These are phyloP conservation scores for Coemansia sp. DNA, from an alignment of 192 early-diverging fungal genomes.

Conservation along the genomic window DNA sequence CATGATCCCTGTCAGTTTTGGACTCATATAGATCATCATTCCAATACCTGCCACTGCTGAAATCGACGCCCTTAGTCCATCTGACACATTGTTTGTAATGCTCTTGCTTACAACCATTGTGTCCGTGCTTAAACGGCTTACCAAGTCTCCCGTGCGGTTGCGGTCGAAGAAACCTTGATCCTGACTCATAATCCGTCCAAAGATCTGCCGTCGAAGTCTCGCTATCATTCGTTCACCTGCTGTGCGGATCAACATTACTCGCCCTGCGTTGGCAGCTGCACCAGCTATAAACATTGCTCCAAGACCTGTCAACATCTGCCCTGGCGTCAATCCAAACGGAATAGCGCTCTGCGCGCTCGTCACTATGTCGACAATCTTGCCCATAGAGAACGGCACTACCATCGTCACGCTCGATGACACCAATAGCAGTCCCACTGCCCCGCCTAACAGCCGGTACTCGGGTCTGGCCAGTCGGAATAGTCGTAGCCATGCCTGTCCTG, in stretches of 20 bases:
- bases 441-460: conserved; percentile 48
- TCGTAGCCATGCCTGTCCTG: conserved; percentile 45
- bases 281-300: conserved; percentile 56
- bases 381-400: conserved; percentile 67
- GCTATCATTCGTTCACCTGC: conserved; percentile 62
- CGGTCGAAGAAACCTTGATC: conserved; percentile 66
- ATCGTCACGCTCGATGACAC: conserved; percentile 65
- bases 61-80: conserved; percentile 64
- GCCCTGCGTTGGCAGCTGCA: conserved; percentile 58
- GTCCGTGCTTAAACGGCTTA: conserved; percentile 75
- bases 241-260: conserved; percentile 59
- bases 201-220: conserved; percentile 55
- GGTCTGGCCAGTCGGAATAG: conserved; percentile 45
- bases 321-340: conserved; percentile 56
- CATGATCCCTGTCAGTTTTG: conserved; percentile 68
- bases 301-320: conserved; percentile 56
- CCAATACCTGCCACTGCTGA: conserved; percentile 59
- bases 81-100: conserved; percentile 71
- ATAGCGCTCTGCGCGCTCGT: conserved; percentile 43
- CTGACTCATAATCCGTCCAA: conserved; percentile 57
- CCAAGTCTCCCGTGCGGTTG: conserved; percentile 69
- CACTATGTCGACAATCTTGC: conserved; percentile 68
- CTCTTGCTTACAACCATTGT: conserved; percentile 74
- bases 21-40: conserved; percentile 71
- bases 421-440: conserved; percentile 59